These are phyloP conservation scores for Cyberlindnera mississippiensis DNA, from an alignment of 805 yeast genomes.

Conservation along the genomic window DNA sequence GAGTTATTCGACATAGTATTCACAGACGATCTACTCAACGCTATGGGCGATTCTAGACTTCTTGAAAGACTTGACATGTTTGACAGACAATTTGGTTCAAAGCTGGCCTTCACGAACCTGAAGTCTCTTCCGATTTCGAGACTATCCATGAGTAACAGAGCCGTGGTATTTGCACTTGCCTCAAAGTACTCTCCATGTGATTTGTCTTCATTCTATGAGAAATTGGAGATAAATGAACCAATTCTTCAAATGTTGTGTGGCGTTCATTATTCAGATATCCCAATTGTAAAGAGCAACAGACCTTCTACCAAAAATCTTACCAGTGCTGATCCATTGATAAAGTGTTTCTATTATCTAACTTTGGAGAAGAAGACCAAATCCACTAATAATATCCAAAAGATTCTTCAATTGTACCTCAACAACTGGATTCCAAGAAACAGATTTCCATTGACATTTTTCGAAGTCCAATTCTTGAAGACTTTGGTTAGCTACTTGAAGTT, in stretches of 20 bases:
- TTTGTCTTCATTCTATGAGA: slow-evolving; percentile 7
- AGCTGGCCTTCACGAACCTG: slow-evolving; percentile 7
- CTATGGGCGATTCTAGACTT: slow-evolving; percentile 7
- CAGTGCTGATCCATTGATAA: slow-evolving; percentile 30
- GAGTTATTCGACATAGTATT: slow-evolving; percentile 9
- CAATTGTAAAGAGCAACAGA: slow-evolving; percentile 13
- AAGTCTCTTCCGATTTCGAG: slow-evolving; percentile 3
- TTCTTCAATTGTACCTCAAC: slow-evolving; percentile 29
- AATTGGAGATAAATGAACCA: slow-evolving; percentile 16
- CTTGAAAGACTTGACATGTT: slow-evolving; percentile 19
- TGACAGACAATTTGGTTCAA: slow-evolving; percentile 11
- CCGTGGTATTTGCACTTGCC: slow-evolving; percentile 18
- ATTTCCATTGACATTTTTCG: slow-evolving; percentile 13
- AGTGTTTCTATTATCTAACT: slow-evolving; percentile 31
- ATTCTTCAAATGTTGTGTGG: slow-evolving; percentile 26
- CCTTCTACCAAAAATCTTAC: slow-evolving; percentile 5
- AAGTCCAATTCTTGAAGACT: slow-evolving; percentile 15
- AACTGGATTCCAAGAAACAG: slow-evolving; percentile 30
- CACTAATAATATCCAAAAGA: slow-evolving; percentile 29
- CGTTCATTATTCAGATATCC: slow-evolving; percentile 12
- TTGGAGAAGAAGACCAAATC: slow-evolving; percentile 32
- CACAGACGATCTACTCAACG: slow-evolving; percentile 14
- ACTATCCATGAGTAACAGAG: slow-evolving; percentile 19
- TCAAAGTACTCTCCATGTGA: slow-evolving; percentile 13
- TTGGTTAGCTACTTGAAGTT: slow-evolving; percentile 22